phyloP scores from a whole-genome alignment of 148 eudicot genomes.

The Spergularia bocconei region DNA sequence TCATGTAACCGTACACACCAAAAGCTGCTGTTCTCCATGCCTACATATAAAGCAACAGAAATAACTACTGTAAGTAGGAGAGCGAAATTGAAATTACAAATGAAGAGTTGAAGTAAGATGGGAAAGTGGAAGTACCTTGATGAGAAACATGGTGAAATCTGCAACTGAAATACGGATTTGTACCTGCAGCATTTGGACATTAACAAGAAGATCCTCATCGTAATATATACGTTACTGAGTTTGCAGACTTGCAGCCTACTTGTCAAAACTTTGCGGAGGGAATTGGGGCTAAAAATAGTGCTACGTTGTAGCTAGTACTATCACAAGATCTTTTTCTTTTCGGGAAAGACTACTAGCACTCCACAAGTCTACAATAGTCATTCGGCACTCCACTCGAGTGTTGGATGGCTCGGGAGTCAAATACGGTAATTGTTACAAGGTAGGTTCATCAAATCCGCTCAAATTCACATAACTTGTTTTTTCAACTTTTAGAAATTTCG shows the following conservation, averaged over 20 bases:
- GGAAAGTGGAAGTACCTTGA: constrained; percentile 43
- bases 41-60: constrained; percentile 27
- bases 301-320: background rate
- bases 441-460: no score
- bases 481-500: no score
- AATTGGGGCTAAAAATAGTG: background rate
- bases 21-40: constrained; percentile 83
- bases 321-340: background rate
- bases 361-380: no score
- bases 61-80: background rate
- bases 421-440: no score
- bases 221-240: background rate
- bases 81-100: background rate
- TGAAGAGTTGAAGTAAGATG: background rate
- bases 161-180: constrained; percentile 35
- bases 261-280: no score
- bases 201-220: background rate
- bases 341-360: no score
- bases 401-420: no score
- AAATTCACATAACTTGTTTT: no score
- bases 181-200: constrained; percentile 1
- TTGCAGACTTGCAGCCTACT: background rate
- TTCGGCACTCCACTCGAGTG: no score
- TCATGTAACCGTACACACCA: constrained; percentile 70
- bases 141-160: constrained; percentile 53